Percentiles rank a stretch among this genome's conserved stretches.
These are phyloP conservation scores for Linum trigynum DNA, from an alignment of 345 rosid species.

Conservation along the genomic window DNA sequence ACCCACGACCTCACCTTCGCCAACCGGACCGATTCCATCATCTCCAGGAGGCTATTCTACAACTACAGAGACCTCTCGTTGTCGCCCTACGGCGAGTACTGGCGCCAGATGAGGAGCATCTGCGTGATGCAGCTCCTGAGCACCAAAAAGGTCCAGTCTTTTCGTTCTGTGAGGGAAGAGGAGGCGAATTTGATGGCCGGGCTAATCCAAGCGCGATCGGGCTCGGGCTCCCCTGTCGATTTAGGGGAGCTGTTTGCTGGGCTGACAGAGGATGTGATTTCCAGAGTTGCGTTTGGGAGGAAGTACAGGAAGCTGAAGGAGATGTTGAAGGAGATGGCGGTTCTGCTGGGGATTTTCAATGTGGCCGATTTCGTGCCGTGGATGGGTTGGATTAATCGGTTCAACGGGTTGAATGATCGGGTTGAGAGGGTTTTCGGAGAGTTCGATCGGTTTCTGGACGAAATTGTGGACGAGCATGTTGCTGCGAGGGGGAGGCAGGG, in stretches of 20 bases:
- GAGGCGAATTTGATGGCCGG: conserved; percentile 7
- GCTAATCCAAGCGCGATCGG: not conserved
- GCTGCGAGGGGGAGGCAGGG: not conserved
- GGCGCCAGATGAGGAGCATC: conserved; percentile 19
- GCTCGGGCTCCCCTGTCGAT: not conserved
- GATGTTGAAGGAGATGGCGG: conserved; percentile 1
- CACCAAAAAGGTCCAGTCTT: conserved; percentile 11
- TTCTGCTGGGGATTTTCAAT: conserved; percentile 6
- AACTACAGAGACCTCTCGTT: conserved; percentile 7
- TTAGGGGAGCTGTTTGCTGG: conserved; percentile 13
- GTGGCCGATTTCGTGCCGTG: conserved; percentile 8
- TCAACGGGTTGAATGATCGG: not conserved
- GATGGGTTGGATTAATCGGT: conserved; percentile 15
- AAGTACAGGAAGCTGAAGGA: conserved; percentile 8
- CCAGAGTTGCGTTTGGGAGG: conserved; percentile 12
- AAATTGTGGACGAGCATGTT: not conserved
- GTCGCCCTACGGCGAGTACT: conserved; percentile 14
- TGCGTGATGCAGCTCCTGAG: conserved; percentile 14
- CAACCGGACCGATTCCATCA: conserved; percentile 4
- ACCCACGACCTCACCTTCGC: conserved; percentile 10
- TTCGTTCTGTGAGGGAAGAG: conserved; percentile 15
- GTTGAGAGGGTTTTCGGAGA: not conserved
- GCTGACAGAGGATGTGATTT: conserved; percentile 2
- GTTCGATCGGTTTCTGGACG: not conserved
- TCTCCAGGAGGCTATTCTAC: conserved; percentile 6